A percentile compares a stretch with the other conserved stretches of the same genome.
phyloP scores from a whole-genome alignment of 2,329 filamentous ascomycete genomes.

The Helotiales sp. region DNA sequence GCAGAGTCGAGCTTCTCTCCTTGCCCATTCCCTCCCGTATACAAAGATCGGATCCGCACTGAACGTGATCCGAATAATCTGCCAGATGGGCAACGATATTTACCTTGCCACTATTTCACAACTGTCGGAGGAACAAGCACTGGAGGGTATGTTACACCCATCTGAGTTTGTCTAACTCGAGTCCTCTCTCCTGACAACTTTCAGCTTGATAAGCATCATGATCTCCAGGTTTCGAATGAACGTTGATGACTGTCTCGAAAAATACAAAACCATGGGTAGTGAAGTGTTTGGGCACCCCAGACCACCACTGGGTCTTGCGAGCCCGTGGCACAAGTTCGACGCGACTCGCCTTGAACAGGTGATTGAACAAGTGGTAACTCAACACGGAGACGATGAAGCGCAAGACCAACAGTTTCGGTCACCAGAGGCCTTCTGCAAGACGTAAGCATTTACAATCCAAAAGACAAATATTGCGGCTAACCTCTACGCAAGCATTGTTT shows the following conservation, averaged over 20 bases:
- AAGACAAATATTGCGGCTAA: neutral
- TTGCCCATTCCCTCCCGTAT: too few species aligned
- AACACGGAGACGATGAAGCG: neutral
- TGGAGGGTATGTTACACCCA: neutral
- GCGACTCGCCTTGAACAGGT: neutral
- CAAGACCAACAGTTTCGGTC: neutral
- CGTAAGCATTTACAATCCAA: neutral
- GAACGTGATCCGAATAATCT: neutral
- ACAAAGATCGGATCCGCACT: neutral
- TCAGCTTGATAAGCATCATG: conserved; percentile 40
- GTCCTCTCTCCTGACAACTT: too few species aligned
- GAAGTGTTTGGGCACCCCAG: neutral
- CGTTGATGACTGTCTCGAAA: conserved; percentile 35
- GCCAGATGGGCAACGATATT: neutral
- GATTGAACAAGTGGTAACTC: neutral
- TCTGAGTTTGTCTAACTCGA: conserved; percentile 16
- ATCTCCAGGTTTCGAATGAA: conserved; percentile 38
- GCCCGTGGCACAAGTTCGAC: neutral
- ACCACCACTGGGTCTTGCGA: neutral
- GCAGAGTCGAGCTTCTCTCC: neutral
- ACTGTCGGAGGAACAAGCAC: neutral
- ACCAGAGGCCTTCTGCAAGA: neutral
- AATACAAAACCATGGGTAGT: conserved; percentile 25
- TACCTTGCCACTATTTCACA: neutral
- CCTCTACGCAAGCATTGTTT: neutral